A percentile compares a stretch with the other conserved stretches of the same genome.
These are phyloP conservation scores for Cystobasidium tubakii DNA, from an alignment of 768 basidiomycete species.

Conservation along the genomic window DNA sequence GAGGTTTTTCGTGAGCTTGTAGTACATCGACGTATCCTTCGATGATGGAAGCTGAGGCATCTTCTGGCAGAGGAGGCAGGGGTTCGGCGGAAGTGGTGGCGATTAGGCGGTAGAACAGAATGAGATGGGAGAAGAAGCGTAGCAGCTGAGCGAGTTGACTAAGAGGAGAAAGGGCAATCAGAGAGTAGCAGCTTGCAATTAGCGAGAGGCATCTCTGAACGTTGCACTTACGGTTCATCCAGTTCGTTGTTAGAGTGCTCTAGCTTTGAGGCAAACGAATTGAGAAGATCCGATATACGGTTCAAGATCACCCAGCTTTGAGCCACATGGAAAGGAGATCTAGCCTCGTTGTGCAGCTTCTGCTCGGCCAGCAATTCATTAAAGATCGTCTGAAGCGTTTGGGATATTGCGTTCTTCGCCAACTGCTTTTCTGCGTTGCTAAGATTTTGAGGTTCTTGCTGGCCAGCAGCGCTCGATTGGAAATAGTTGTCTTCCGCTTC, in stretches of 20 bases:
- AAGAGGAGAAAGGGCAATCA: not conserved
- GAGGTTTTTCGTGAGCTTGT: slow-evolving; percentile 57
- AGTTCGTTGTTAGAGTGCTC: slow-evolving; percentile 45
- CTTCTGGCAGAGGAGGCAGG: slow-evolving; percentile 58
- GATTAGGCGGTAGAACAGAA: slow-evolving; percentile 78
- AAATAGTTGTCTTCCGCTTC: slow-evolving; percentile 59
- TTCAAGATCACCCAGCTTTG: slow-evolving; percentile 73
- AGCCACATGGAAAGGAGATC: slow-evolving; percentile 73
- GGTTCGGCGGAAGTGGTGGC: slow-evolving; percentile 52
- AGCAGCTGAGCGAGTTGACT: slow-evolving; percentile 44
- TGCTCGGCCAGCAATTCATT: not conserved
- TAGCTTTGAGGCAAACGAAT: slow-evolving; percentile 53
- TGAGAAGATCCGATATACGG: slow-evolving; percentile 60
- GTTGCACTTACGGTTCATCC: slow-evolving; percentile 48
- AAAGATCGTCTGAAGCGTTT: slow-evolving; percentile 28
- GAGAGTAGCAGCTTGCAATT: not conserved
- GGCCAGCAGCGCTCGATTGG: not conserved
- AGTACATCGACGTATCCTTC: slow-evolving; percentile 83
- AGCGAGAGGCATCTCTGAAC: not conserved
- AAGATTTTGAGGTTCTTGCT: not conserved
- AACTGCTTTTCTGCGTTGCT: not conserved
- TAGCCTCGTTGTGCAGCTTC: slow-evolving; percentile 55
- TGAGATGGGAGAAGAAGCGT: slow-evolving; percentile 87
- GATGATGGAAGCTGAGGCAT: slow-evolving; percentile 71
- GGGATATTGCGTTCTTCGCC: slow-evolving; percentile 8